A percentile compares a stretch with the other conserved stretches of the same genome.
Conservation (phyloP, 169 alveolate species). For the Plasmodium chabaudi region DNA sequence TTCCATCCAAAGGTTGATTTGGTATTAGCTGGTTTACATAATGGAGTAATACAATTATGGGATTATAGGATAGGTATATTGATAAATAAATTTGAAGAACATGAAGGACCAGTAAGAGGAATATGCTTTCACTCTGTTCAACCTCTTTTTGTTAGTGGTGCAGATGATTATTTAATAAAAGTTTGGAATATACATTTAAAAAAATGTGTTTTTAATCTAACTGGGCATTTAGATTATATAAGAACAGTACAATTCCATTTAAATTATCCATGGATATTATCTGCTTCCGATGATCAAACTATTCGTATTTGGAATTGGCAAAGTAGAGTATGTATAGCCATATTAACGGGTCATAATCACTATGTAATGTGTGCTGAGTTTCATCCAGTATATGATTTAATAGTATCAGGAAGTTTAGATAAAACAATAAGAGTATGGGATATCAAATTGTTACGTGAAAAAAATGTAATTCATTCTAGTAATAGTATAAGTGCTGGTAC, state of each 20-base stretch:
- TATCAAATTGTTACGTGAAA: conserved; percentile 92
- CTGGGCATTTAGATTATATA: conserved; percentile 97
- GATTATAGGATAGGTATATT: conserved; percentile 91
- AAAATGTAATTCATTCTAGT: conserved; percentile 84
- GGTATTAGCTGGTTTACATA: conserved; percentile 94
- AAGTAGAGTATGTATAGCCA: conserved; percentile 90
- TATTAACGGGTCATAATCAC: conserved; percentile 96
- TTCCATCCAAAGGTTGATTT: conserved; percentile 96
- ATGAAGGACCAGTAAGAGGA: conserved; percentile 98
- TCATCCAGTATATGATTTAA: conserved; percentile 94
- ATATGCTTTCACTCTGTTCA: conserved; percentile 94
- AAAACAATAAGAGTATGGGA: conserved; percentile 97
- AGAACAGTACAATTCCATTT: conserved; percentile 96
- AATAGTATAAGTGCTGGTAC: background rate
- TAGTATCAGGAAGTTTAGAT: conserved; percentile 95
- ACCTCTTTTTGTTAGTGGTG: conserved; percentile 97
- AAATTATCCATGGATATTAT: conserved; percentile 97
- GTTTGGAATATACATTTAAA: conserved; percentile 95
- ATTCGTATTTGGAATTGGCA: conserved; percentile 98
- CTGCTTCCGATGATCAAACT: conserved; percentile 97
- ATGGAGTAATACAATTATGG: conserved; percentile 95
- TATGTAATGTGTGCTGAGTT: conserved; percentile 97
- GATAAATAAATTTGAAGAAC: conserved; percentile 92
- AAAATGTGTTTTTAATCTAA: conserved; percentile 92
- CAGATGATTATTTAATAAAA: conserved; percentile 96